Evolutionary conservation across 441 rosid genomes (phyloP), one percentile per base, ranked within the genome.

Genomic region (Bocquillonia castaneifolia): DNA sequence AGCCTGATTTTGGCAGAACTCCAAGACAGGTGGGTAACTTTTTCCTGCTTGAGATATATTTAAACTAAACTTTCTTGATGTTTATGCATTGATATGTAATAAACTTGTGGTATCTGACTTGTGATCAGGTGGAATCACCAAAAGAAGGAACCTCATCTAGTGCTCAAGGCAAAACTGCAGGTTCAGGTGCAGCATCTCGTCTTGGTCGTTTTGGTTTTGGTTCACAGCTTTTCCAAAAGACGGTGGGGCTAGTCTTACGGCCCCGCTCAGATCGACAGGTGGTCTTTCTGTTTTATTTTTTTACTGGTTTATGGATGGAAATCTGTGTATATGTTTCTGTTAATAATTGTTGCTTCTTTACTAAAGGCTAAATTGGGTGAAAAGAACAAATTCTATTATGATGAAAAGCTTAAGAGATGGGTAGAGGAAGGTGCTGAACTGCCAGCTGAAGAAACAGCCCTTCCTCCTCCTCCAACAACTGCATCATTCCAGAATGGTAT

Each of bases 361-460:
- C 65, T 80, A 74, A 79, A 94, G 99, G 99, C 99, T 48, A 94
- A 92, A 76, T 62, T 94, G 79, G 99, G 99, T 18, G 97, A 87
- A 60, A 85, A 72, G 73, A 94, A 92, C 77, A 87, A 84, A 76
- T 94, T 94, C 75, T 88, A 88, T 66, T 94, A 90, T 63, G 98
- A 94, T 39, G 99, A 90, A 74, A 92, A 94, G 74, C 94, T 94
- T 39, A 94, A 92, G 86, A 87, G 97, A 84, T 88, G 99, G 99
- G 94, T 92, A 51, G 99, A 92, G 81, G 97, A 83, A 81, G 99
- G 98, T 64, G 98, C 78, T 59, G 96, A 86, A 66, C 86, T 87
- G 34, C 86, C 96, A 52, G 86, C 97, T 25, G 97, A 92, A 77
- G 94, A 87, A 80, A 71, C 89, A 45, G 86, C 86, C 26, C 72